Evolutionary conservation across 257 asterid species (phyloP).

Genomic region (Paulownia fortunei): DNA sequence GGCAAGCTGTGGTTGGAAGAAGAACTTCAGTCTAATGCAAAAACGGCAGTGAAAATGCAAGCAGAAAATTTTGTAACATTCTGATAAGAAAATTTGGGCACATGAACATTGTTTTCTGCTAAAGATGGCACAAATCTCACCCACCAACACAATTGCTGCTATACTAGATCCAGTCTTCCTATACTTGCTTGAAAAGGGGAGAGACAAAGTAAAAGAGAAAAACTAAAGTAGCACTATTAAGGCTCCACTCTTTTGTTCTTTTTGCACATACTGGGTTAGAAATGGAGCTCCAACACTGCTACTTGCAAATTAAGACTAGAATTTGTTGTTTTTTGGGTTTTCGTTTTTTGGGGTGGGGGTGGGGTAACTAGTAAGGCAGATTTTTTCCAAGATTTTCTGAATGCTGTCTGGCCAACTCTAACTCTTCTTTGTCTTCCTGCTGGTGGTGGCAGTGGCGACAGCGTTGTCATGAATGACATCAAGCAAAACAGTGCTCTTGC

Average conservation of each 20-base stretch:
- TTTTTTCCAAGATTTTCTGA: not conserved
- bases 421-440: conserved; percentile 45
- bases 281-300: conserved; percentile 73
- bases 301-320: conserved; percentile 30
- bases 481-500: conserved; percentile 85
- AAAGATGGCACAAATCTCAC: conserved; percentile 37
- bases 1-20: conserved; percentile 39
- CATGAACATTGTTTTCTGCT: conserved; percentile 43
- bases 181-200: conserved; percentile 15
- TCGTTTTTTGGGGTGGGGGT: not conserved
- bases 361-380: not conserved
- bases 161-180: conserved; percentile 21
- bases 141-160: conserved; percentile 29
- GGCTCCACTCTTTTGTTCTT: conserved; percentile 55
- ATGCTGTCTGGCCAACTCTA: not conserved
- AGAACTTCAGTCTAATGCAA: conserved; percentile 20
- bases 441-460: conserved; percentile 6
- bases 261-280: conserved; percentile 12
- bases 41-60: conserved; percentile 31
- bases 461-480: conserved; percentile 50
- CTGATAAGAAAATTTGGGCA: conserved; percentile 32
- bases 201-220: not conserved
- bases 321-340: not conserved
- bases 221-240: conserved; percentile 57
- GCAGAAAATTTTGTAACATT: conserved; percentile 33